phyloP scores from a whole-genome alignment of 164 flowering plant species.

The Dillenia suffruticosa region DNA sequence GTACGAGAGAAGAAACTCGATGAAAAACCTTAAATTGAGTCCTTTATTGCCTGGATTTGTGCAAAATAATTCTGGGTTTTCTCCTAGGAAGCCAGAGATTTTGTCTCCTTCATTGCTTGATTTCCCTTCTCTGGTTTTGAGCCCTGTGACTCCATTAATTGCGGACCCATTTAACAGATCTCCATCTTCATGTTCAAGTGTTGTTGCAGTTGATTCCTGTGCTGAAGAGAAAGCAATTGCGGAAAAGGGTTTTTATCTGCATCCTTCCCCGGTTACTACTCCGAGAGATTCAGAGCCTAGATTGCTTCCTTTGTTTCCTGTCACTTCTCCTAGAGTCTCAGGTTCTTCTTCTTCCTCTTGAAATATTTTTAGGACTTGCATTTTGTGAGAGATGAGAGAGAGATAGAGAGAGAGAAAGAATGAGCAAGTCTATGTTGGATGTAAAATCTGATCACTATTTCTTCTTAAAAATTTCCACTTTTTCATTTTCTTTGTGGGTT shows the following conservation, averaged over 20 bases:
- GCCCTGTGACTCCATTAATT: slow-evolving; percentile 86
- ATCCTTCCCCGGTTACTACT: slow-evolving; percentile 61
- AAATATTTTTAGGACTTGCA: background rate
- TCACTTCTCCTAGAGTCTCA: slow-evolving; percentile 74
- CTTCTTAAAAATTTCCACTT: too few species aligned
- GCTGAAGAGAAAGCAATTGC: slow-evolving; percentile 90
- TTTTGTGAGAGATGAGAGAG: too few species aligned
- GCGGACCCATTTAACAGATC: slow-evolving; percentile 49
- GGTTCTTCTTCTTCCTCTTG: slow-evolving; percentile 32
- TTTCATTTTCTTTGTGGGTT: too few species aligned
- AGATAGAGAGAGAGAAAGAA: background rate
- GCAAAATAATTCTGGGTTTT: slow-evolving; percentile 26
- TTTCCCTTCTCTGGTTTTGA: slow-evolving; percentile 73
- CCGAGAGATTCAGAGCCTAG: slow-evolving; percentile 65
- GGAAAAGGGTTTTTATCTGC: slow-evolving; percentile 82
- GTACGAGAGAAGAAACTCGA: slow-evolving; percentile 70
- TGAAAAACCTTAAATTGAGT: slow-evolving; percentile 74
- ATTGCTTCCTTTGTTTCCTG: slow-evolving; percentile 80
- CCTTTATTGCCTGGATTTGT: slow-evolving; percentile 35
- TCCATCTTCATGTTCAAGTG: slow-evolving; percentile 14
- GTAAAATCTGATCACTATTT: slow-evolving; percentile 15
- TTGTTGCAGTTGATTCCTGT: slow-evolving; percentile 19
- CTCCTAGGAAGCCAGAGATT: slow-evolving; percentile 59
- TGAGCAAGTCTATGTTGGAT: slow-evolving; percentile 13
- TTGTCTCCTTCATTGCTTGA: slow-evolving; percentile 80